Conservation (phyloP, 306 rosid species). For the Rosa multiflora region DNA sequence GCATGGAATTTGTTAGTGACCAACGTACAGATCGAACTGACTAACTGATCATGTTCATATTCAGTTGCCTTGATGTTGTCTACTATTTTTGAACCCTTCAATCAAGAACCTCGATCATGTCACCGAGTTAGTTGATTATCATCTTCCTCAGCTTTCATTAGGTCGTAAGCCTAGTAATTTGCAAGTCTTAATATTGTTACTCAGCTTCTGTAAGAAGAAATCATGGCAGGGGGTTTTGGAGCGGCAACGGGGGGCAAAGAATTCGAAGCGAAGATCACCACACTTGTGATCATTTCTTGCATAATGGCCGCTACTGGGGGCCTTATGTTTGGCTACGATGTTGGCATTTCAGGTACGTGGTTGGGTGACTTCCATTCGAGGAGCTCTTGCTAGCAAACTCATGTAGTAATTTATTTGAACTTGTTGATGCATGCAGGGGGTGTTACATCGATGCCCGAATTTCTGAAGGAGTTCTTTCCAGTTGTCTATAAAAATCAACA, state of each 20-base stretch:
- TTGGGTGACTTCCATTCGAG: too few relatives aligned
- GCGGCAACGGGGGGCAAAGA: not conserved
- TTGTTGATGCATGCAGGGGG: not conserved
- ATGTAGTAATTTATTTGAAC: too few relatives aligned
- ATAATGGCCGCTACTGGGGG: not conserved
- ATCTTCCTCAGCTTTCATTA: not conserved
- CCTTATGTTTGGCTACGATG: not conserved
- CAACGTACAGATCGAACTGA: not conserved
- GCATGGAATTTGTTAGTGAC: too few relatives aligned
- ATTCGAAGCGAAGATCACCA: not conserved
- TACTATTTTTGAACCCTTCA: too few relatives aligned
- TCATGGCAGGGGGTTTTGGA: not conserved
- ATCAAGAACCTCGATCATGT: too few relatives aligned
- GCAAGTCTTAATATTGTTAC: too few relatives aligned
- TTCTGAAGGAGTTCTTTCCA: not conserved
- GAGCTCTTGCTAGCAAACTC: too few relatives aligned
- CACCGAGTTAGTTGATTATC: not conserved
- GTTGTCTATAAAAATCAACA: too few relatives aligned
- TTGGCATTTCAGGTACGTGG: not conserved
- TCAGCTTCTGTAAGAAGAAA: not conserved
- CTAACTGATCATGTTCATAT: not conserved
- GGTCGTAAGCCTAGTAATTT: too few relatives aligned
- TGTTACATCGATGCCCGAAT: not conserved
- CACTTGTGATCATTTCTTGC: not conserved
- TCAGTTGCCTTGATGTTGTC: not conserved